These are phyloP conservation scores for Agaricus subrufescens DNA, from an alignment of 768 basidiomycete species.

Conservation along the genomic window DNA sequence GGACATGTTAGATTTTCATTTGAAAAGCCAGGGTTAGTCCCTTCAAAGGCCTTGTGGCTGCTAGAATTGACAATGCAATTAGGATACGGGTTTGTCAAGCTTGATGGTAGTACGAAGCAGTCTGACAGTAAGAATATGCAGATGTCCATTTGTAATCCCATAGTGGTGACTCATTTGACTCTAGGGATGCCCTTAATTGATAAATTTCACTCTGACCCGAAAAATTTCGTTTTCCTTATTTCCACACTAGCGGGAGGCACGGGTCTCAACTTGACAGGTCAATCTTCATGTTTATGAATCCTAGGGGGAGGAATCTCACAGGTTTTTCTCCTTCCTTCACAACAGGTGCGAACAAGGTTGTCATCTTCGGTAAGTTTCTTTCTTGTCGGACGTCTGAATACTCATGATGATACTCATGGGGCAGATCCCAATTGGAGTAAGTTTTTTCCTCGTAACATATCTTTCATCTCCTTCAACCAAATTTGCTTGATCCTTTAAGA, in stretches of 20 bases:
- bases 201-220: constrained; percentile 68
- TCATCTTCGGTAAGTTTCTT: constrained; percentile 67
- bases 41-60: background rate
- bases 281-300: constrained; percentile 8
- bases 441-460: constrained; percentile 21
- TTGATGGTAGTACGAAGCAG: constrained; percentile 76
- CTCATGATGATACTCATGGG: constrained; percentile 8
- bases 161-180: background rate
- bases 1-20: constrained; percentile 78
- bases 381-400: background rate
- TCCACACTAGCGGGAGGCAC: constrained; percentile 91
- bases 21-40: constrained; percentile 46
- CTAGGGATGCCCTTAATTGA: constrained; percentile 87
- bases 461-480: background rate
- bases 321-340: background rate
- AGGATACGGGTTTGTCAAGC: constrained; percentile 62
- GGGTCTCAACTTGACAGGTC: constrained; percentile 77
- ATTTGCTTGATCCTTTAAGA: constrained; percentile 38
- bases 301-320: constrained; percentile 1
- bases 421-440: constrained; percentile 93
- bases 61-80: background rate
- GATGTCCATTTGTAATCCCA: background rate
- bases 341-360: constrained; percentile 85
- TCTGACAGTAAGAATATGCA: constrained; percentile 49
- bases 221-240: constrained; percentile 79